Conservation (phyloP, 228 moss, liverwort and hornwort genomes). For the Sphagnum magellanicum region DNA sequence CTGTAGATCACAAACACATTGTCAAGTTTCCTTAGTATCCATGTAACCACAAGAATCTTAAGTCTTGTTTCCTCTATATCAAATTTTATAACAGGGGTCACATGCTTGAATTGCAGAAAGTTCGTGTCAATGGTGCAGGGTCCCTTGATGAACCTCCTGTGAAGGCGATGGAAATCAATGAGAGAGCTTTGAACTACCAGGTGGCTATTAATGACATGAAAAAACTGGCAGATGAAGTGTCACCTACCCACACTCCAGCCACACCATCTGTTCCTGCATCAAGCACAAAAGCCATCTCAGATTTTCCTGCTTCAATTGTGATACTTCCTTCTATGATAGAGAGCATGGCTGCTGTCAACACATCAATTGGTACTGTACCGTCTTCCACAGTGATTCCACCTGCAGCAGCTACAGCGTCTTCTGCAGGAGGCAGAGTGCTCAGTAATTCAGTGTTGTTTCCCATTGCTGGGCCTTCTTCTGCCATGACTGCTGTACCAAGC, state of each 20-base stretch:
- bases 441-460: too few species aligned
- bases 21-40: too few species aligned
- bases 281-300: conserved; percentile 3
- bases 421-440: too few species aligned
- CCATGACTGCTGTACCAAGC: conserved; percentile 22
- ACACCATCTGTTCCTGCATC: conserved; percentile 10
- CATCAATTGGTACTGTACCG: conserved; percentile 5
- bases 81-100: too few species aligned
- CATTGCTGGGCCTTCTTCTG: background rate
- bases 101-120: conserved; percentile 32
- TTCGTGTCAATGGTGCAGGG: conserved; percentile 33
- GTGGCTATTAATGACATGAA: conserved; percentile 30
- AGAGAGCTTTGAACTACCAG: conserved; percentile 18
- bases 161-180: conserved; percentile 48
- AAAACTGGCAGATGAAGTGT: conserved; percentile 27
- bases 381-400: too few species aligned
- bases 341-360: conserved; percentile 16
- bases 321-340: conserved; percentile 17
- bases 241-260: conserved; percentile 34
- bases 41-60: too few species aligned
- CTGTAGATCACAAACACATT: too few species aligned
- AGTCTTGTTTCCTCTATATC: too few species aligned
- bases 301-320: conserved; percentile 18
- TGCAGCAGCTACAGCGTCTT: too few species aligned
- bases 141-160: conserved; percentile 33